Evolutionary conservation across 2,329 filamentous ascomycete species (phyloP).

Genomic region (Neonectria hederae): DNA sequence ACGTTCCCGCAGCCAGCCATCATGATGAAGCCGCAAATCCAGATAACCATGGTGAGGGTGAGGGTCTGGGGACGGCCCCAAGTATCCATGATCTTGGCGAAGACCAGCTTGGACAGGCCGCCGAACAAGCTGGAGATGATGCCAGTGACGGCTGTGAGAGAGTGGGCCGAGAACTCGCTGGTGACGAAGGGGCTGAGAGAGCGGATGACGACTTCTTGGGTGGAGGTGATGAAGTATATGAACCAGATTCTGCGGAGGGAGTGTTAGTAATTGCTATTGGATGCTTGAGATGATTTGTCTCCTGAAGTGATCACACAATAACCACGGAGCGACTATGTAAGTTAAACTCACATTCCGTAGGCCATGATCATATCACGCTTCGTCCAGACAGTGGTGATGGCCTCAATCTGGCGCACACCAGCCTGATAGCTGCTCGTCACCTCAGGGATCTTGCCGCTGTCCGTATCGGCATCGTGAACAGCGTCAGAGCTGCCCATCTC

Average conservation of each 20-base stretch:
- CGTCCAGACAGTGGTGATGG: slow-evolving; percentile 51
- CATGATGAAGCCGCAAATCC: slow-evolving; percentile 62
- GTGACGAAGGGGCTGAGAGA: slow-evolving; percentile 54
- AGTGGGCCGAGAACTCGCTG: slow-evolving; percentile 57
- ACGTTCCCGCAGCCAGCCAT: slow-evolving; percentile 64
- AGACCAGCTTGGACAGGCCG: slow-evolving; percentile 67
- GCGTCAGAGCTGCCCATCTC: slow-evolving; percentile 23
- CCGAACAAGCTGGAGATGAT: slow-evolving; percentile 60
- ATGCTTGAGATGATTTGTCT: not conserved
- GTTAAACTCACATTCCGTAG: slow-evolving; percentile 53
- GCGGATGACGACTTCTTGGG: slow-evolving; percentile 50
- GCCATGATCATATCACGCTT: slow-evolving; percentile 56
- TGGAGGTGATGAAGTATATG: slow-evolving; percentile 56
- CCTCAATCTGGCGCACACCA: slow-evolving; percentile 60
- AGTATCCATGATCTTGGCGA: slow-evolving; percentile 70
- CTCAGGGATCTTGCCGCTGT: slow-evolving; percentile 45
- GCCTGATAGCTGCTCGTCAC: slow-evolving; percentile 44
- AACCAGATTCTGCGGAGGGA: slow-evolving; percentile 48
- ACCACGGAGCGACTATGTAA: too few relatives aligned
- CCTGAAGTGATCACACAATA: not conserved
- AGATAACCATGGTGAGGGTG: slow-evolving; percentile 58
- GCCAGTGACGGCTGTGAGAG: slow-evolving; percentile 58
- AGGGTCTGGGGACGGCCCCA: slow-evolving; percentile 70
- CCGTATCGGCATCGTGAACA: slow-evolving; percentile 45
- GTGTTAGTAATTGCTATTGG: not conserved